Evolutionary conservation across 176 grass and related monocot genomes (phyloP).

Genomic region (Tillandsia leiboldiana): DNA sequence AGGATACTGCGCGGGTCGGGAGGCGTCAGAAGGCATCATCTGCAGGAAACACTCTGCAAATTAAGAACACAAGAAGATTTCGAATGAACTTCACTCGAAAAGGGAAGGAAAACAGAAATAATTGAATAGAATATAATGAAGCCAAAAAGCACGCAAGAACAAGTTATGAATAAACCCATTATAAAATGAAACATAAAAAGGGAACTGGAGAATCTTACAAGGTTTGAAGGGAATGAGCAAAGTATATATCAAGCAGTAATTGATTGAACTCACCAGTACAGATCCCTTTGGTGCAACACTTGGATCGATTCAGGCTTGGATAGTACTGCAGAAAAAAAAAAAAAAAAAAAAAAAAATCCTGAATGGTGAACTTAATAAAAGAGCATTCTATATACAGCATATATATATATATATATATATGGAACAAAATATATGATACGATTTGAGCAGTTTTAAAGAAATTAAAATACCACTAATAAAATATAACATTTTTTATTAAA

Average conservation of each 20-base stretch:
- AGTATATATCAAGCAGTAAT: not conserved
- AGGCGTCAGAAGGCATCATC: constrained; percentile 48
- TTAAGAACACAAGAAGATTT: not conserved
- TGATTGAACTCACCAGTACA: constrained; percentile 47
- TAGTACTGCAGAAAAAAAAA: constrained; percentile 30
- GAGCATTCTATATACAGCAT: too few species aligned
- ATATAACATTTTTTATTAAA: too few species aligned
- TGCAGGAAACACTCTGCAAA: constrained; percentile 88
- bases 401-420: too few species aligned
- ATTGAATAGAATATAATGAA: not conserved
- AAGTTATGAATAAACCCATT: too few species aligned
- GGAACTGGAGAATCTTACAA: too few species aligned
- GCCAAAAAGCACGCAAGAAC: not conserved
- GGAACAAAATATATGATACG: not conserved
- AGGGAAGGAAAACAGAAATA: not conserved
- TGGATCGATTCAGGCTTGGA: constrained; percentile 62
- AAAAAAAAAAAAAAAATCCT: constrained; percentile 13
- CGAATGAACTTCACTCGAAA: not conserved
- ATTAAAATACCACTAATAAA: too few species aligned
- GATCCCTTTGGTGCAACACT: constrained; percentile 73
- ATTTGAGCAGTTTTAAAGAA: too few species aligned
- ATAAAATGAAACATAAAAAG: too few species aligned
- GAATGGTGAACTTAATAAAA: not conserved
- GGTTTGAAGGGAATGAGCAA: not conserved
- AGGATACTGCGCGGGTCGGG: constrained; percentile 67